Base-by-base conservation (phyloP, 75 land plant genomes). In the Pinus taeda region DNA sequence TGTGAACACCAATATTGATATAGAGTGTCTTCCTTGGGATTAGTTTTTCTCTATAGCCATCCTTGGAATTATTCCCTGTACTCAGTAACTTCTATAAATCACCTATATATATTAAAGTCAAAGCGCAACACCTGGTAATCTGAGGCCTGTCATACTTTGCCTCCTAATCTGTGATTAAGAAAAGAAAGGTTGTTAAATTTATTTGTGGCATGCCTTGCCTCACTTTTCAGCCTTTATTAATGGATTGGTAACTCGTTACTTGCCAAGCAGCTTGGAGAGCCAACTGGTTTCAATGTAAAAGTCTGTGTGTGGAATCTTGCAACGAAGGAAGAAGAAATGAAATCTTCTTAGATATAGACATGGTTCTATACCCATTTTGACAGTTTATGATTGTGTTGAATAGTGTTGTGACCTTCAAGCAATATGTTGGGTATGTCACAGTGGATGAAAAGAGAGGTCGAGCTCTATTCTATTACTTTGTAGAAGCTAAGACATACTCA, bases 381-480 rank as follows among this genome's bases (percentile, higher is more conserved):
- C 22, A 69, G 72, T 42, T 7, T 18, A 17, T 39, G 45, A 67
- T 45, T 9, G 9, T 49, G 55, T 11, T 49, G 55, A 9, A 11
- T 49, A 49, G 55, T 49, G 49, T 1, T 49, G 11, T 91, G 45
- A 75, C 75, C 6, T 95, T 95, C 80, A 81, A 80, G 74, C 94
- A 93, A 64, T 93, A 78, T 67, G 83, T 92, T 1, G 98, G 98
- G 4, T 93, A 91, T 73, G 85, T 95, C 5, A 83, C 80, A 20
- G 88, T 93, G 63, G 92, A 88, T 75, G 82, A 75, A 13, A 77
- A 63, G 60, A 82, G 77, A 14, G 87, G 89, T 64, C 85, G 84
- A 60, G 85, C 93, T 73, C 80, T 95, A 42, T 95, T 93, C 62
- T 95, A 95, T 76, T 93, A 93, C 82, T 93, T 95, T 78, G 96